Conservation (phyloP, 352 stramenopile genomes). For the Phytophthora boehmeriae region DNA sequence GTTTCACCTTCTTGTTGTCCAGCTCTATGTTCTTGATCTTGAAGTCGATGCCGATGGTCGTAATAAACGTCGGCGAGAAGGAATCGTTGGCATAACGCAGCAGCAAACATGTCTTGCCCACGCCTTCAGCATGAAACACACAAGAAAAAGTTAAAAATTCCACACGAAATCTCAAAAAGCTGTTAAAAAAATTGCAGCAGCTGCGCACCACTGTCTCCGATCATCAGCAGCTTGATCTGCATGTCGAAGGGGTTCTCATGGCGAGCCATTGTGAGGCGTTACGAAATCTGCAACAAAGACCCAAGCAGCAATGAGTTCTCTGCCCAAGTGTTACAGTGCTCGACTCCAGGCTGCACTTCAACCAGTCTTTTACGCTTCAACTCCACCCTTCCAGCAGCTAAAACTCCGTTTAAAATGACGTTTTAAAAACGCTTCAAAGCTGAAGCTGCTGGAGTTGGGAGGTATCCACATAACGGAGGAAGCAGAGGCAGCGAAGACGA, state of each 20-base stretch:
- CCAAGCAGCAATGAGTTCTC: slow-evolving; percentile 9
- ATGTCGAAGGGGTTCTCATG: slow-evolving; percentile 96
- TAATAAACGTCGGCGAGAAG: slow-evolving; percentile 92
- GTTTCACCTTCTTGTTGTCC: slow-evolving; percentile 98
- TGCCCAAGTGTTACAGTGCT: background rate
- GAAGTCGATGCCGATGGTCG: slow-evolving; percentile 91
- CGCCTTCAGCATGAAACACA: slow-evolving; percentile 54
- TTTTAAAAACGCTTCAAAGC: slow-evolving; percentile 18
- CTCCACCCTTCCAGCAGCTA: slow-evolving; percentile 14
- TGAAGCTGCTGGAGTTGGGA: background rate
- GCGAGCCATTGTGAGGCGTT: slow-evolving; percentile 71
- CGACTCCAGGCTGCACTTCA: background rate
- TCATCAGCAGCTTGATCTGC: slow-evolving; percentile 98
- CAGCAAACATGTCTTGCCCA: slow-evolving; percentile 90
- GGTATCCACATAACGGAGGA: slow-evolving; percentile 9
- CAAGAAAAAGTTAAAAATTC: slow-evolving; percentile 4
- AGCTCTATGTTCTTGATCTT: slow-evolving; percentile 94
- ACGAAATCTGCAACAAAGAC: slow-evolving; percentile 19
- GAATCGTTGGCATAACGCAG: slow-evolving; percentile 91
- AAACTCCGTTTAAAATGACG: slow-evolving; percentile 9
- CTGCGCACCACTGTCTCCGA: slow-evolving; percentile 93
- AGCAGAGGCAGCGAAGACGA: background rate
- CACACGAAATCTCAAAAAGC: background rate
- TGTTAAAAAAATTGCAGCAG: background rate
- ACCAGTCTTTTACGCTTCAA: background rate